A percentile compares a stretch with the other conserved stretches of the same genome.
phyloP scores from a whole-genome alignment of 2,329 filamentous ascomycete species.

The Apiospora pterosperma region DNA sequence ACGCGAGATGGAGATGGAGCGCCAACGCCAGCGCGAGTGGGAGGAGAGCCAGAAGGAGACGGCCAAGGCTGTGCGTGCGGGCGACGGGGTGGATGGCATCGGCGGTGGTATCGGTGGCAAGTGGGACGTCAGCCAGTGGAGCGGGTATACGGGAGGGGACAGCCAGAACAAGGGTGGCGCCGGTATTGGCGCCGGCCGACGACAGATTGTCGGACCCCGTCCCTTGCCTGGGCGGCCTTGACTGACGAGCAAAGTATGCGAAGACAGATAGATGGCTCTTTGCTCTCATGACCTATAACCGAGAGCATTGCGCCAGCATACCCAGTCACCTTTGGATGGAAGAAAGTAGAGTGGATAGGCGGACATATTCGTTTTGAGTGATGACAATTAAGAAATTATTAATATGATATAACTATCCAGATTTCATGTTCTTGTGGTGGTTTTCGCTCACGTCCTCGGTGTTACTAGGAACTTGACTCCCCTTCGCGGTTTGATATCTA shows the following conservation, averaged over 20 bases:
- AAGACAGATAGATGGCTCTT: background rate
- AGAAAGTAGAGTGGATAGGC: background rate
- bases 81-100: constrained; percentile 56
- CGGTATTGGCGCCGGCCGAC: constrained; percentile 66
- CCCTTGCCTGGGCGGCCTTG: constrained; percentile 50
- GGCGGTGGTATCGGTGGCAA: constrained; percentile 64
- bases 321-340: background rate
- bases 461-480: background rate
- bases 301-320: background rate
- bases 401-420: constrained; percentile 1
- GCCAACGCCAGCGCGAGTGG: constrained; percentile 76
- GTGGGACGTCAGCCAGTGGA: constrained; percentile 77
- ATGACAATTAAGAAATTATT: background rate
- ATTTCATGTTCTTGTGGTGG: background rate
- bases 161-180: constrained; percentile 64
- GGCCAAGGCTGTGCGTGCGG: constrained; percentile 49
- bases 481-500: background rate
- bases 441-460: background rate
- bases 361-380: background rate
- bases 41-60: constrained; percentile 69
- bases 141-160: constrained; percentile 72
- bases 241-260: background rate
- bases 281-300: background rate
- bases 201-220: constrained; percentile 77
- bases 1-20: constrained; percentile 77